Base-by-base conservation (phyloP, 2,329 filamentous ascomycete genomes). In the Apiospora koreana region DNA sequence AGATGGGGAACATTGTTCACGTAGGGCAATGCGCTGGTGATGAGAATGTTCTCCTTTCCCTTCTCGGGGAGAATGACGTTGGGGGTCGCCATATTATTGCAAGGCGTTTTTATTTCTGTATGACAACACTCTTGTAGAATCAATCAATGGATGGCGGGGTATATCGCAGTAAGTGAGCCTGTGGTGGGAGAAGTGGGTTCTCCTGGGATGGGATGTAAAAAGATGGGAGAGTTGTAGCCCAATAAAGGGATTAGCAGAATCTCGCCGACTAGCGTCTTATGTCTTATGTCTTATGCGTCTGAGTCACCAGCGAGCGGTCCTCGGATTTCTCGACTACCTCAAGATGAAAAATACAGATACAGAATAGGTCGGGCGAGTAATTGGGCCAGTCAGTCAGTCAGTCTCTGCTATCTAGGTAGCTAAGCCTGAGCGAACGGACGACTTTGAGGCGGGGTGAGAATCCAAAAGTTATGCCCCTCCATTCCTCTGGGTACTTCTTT, bases 11-110 rank as follows among this genome's bases (percentile, higher is more conserved):
- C 89, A 77, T 91, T 89, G 80, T 91, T 90, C 74, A 87, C 92
- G 77, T 97, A 97, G 54, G 94, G 94, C 65, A 98, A 83, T n/a
- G 95, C 95, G 76, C 92, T 95, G 58, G 95, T 97, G 77, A 98
- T 91, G 73, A 98, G 88, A 76, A 97, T 90, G 81, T 98, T 98
- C 77, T 91, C 88, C 86, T 97, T 91, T 75, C 92, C 93, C 79
- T 89, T 84, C 77, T 89, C 82, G 74, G 92, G 92, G 74, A 93
- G 81, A 72, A 92, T 88, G 73, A 77, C 67, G 42, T 74, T 66
- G 69, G 68, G 68, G 54, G 50, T 67, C 65, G 69, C 69, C 69
- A 70, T 70, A 9, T 66, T 70, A 9, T 66, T 66, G 8, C 28
- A 10, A 10, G 54, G 54, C 25, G 16, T 31, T 58, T 58, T 35